Conservation (phyloP, 1,139 yeast genomes). For the Blastobotrys ciferrii region DNA sequence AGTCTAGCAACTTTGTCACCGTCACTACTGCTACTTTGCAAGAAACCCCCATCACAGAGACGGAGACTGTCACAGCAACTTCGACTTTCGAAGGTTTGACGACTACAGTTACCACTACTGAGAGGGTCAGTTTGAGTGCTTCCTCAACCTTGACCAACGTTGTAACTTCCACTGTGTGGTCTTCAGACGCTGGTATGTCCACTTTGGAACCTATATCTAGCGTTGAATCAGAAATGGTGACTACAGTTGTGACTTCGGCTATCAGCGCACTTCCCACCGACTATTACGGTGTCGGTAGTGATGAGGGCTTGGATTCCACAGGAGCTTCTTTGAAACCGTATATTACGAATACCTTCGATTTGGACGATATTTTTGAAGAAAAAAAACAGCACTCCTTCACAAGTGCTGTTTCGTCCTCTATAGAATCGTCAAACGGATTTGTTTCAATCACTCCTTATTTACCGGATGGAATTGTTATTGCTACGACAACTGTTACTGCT, state of each 20-base stretch:
- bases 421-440: neutral
- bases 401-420: too few species aligned
- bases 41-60: too few species aligned
- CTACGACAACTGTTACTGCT: neutral
- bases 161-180: neutral
- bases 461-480: neutral
- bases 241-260: neutral
- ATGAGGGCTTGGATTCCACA: neutral
- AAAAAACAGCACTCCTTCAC: neutral
- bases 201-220: neutral
- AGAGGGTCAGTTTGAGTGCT: too few species aligned
- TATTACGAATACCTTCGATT: neutral
- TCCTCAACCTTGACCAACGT: too few species aligned
- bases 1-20: too few species aligned
- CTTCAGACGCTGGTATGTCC: neutral
- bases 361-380: neutral
- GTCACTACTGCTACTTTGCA: too few species aligned
- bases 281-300: neutral
- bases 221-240: neutral
- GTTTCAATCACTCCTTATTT: slow-evolving; percentile 1
- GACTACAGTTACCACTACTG: too few species aligned
- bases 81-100: neutral
- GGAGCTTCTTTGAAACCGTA: neutral
- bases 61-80: too few species aligned
- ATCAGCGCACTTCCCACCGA: neutral